These are phyloP conservation scores for Pyrenopolyporus hunteri DNA, from an alignment of 495 filamentous ascomycete genomes.

Conservation along the genomic window DNA sequence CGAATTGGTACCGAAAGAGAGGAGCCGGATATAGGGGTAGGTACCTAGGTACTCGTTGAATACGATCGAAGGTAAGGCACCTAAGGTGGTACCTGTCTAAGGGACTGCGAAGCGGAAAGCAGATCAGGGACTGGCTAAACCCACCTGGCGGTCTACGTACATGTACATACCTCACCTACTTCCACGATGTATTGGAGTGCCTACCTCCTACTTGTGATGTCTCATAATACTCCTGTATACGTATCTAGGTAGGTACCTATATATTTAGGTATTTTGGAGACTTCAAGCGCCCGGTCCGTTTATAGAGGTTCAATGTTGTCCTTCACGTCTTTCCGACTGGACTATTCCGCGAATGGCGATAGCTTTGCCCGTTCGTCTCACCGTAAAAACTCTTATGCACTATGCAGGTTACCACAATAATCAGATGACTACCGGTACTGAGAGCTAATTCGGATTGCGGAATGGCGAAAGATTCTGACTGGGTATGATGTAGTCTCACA, in stretches of 20 bases:
- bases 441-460: conserved; percentile 16
- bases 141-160: neutral
- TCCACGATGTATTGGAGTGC: too few relatives aligned
- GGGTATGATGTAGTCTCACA: conserved; percentile 19
- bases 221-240: too few relatives aligned
- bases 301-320: too few relatives aligned
- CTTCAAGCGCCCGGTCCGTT: too few relatives aligned
- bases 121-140: conserved; percentile 1
- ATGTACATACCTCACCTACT: too few relatives aligned
- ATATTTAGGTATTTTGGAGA: too few relatives aligned
- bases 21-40: neutral
- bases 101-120: neutral
- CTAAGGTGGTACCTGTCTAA: too few relatives aligned
- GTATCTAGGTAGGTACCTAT: too few relatives aligned
- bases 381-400: conserved; percentile 25
- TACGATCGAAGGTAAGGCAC: neutral
- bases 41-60: neutral
- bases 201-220: too few relatives aligned
- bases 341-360: too few relatives aligned
- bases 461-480: neutral
- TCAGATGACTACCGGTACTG: conserved; percentile 18
- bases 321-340: too few relatives aligned
- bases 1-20: conserved; percentile 13
- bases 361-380: neutral
- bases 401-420: conserved; percentile 3